A percentile compares a stretch with the other conserved stretches of the same genome.
These are phyloP conservation scores for Saccharum officinarum DNA, from an alignment of 176 grass and related monocot species.

Conservation along the genomic window DNA sequence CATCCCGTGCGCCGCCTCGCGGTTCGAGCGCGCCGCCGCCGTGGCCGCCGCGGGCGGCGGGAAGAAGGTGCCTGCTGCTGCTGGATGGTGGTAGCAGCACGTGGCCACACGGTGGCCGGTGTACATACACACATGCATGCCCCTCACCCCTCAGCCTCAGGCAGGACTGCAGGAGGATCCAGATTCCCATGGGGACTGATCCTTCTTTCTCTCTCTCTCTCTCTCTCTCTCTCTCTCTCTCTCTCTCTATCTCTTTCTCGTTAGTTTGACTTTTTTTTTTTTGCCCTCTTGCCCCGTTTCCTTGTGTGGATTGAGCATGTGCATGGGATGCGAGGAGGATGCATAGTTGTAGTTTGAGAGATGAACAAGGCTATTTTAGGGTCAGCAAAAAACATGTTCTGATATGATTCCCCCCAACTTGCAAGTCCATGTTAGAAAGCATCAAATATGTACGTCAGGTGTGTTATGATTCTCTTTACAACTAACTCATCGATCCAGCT, in stretches of 20 bases:
- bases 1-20: constrained; percentile 71
- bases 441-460: background rate
- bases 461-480: background rate
- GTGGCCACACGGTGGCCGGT: background rate
- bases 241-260: background rate
- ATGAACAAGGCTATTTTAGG: constrained; percentile 6
- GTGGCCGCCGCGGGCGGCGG: constrained; percentile 40
- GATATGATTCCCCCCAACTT: background rate
- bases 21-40: constrained; percentile 72
- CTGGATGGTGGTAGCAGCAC: constrained; percentile 44
- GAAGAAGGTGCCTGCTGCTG: constrained; percentile 30
- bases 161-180: background rate
- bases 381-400: constrained; percentile 5
- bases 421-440: background rate
- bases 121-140: constrained; percentile 31
- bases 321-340: constrained; percentile 17
- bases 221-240: background rate
- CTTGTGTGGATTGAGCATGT: constrained; percentile 4
- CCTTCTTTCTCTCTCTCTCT: background rate
- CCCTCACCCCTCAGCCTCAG: background rate
- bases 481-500: background rate
- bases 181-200: constrained; percentile 4
- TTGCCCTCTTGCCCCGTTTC: background rate
- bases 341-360: background rate
- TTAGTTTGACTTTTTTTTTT: constrained; percentile 19